Base-by-base conservation (phyloP, 768 basidiomycete genomes). In the Exsudoporus frostii region DNA sequence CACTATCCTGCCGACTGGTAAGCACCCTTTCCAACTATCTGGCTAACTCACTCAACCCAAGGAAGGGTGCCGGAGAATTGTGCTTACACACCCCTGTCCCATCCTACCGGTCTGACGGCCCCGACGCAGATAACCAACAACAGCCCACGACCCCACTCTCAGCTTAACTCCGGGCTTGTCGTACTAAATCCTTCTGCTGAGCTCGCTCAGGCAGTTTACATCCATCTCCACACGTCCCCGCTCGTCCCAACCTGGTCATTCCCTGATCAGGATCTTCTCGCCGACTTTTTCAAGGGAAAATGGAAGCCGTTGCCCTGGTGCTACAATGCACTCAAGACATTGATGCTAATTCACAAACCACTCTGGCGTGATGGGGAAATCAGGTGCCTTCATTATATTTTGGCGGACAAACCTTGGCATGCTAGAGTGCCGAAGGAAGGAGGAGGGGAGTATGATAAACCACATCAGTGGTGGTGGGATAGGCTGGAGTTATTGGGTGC, bases 1-100 rank as follows among this genome's bases (percentile, higher is more conserved):
- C 91, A 95, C 68, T 99, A 99, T 71, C 96, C 96, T 8, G 62
- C 71, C 4, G 93, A 97, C 66, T 99, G 96, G 97, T 79, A 47
- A 66, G 74, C 45, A 33, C 6, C 37, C 43, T 50, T 32, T n/a
- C 34, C 29, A n/a, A 29, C 4, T 25, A 5, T 22, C 39, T 19
- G 7, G 5, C 39, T 50, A 38, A 15, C 29, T 42, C 34, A 30
- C 55, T 56, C 39, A 50, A 40, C 39, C 38, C 39, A 46, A 15
- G 59, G 1, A 56, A 98, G 96, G 96, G 78, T 83, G 36, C 94
- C 96, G n/a, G 84, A 74, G 54, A 98, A 98, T 64, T 99, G 96
- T 70, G 84, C 89, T 20, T 86, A 92, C 68, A 86, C 88, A 6
- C 70, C 76, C 7, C 67, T 79, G 48, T 57, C 61, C 20, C 73